phyloP scores from a whole-genome alignment of 148 eudicot species.

The Selenicereus undatus region DNA sequence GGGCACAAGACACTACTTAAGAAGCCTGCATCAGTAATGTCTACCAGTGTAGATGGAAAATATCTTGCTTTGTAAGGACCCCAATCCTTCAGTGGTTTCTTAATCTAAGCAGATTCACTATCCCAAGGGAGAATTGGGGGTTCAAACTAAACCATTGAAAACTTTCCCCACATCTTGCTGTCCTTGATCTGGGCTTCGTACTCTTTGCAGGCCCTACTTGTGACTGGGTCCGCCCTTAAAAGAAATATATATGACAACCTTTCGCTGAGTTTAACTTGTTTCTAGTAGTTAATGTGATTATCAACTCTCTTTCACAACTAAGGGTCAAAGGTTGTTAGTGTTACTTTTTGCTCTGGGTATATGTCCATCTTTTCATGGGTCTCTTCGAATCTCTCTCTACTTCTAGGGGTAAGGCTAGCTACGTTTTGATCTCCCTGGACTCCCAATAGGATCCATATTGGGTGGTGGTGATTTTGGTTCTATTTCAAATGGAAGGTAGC shows the following conservation, averaged over 20 bases:
- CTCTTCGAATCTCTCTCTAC: background rate
- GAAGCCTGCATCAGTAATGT: constrained; percentile 80
- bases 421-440: background rate
- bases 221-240: too few relatives aligned
- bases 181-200: too few relatives aligned
- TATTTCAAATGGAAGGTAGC: background rate
- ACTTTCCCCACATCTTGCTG: too few relatives aligned
- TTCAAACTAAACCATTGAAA: too few relatives aligned
- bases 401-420: background rate
- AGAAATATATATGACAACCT: background rate
- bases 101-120: background rate
- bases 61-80: constrained; percentile 87
- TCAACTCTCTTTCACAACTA: background rate
- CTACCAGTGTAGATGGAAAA: constrained; percentile 86
- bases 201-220: too few relatives aligned
- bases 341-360: background rate
- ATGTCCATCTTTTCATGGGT: background rate
- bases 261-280: constrained; percentile 1
- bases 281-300: background rate
- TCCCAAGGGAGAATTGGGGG: background rate
- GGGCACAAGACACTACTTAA: constrained; percentile 69
- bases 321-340: background rate
- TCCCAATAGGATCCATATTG: background rate
- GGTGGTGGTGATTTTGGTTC: background rate
- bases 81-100: constrained; percentile 2